These are phyloP conservation scores for Cryptomeria japonica DNA, from an alignment of 75 land plant species.

Conservation along the genomic window DNA sequence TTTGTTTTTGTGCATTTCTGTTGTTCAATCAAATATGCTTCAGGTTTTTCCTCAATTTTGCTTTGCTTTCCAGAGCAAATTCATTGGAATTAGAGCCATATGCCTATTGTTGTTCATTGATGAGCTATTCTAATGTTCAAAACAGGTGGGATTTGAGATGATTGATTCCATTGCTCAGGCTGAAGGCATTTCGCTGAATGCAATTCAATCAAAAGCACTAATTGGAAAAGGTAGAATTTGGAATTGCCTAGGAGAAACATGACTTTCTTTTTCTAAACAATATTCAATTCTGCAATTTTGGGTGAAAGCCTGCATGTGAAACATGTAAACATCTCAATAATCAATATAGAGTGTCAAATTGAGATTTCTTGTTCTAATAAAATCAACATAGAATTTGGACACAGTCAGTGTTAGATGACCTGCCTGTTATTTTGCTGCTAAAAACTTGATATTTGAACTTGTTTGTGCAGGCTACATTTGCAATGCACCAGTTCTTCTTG, in stretches of 20 bases:
- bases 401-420: background rate
- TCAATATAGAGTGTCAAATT: background rate
- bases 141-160: constrained; percentile 96
- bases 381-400: background rate
- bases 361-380: background rate
- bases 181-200: constrained; percentile 72
- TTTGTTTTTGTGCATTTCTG: background rate
- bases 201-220: constrained; percentile 89
- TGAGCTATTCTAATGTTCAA: background rate
- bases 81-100: background rate
- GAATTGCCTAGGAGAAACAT: background rate
- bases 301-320: background rate
- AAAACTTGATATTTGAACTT: background rate
- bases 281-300: background rate
- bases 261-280: background rate
- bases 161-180: constrained; percentile 69
- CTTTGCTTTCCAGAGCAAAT: background rate
- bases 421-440: background rate
- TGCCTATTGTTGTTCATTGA: background rate
- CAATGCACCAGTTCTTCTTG: constrained; percentile 78
- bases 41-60: background rate
- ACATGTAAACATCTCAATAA: background rate
- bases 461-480: constrained; percentile 77
- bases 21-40: background rate
- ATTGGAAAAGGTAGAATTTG: constrained; percentile 74